Percentiles rank a stretch among this genome's conserved stretches.
These are phyloP conservation scores for Hydnum rufescens DNA, from an alignment of 768 basidiomycete species.

Conservation along the genomic window DNA sequence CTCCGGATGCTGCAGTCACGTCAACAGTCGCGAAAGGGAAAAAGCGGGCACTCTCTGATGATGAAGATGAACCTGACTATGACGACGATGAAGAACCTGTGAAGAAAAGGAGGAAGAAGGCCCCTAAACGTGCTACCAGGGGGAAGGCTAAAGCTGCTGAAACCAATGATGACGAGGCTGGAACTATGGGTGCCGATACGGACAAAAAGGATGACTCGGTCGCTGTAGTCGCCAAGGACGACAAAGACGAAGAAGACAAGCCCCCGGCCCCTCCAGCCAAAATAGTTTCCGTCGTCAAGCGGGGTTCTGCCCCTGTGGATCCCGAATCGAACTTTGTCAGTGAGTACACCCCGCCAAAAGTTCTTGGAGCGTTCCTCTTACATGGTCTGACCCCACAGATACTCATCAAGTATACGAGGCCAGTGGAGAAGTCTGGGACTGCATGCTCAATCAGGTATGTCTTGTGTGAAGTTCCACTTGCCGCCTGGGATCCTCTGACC, in stretches of 20 bases:
- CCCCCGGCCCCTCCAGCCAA: conserved; percentile 3
- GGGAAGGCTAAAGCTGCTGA: not conserved
- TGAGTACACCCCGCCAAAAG: conserved; percentile 3
- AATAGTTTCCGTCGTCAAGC: conserved; percentile 9
- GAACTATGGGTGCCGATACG: not conserved
- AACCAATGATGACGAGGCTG: not conserved
- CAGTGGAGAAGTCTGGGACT: conserved; percentile 9
- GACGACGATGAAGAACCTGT: not conserved
- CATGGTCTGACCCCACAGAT: conserved; percentile 2
- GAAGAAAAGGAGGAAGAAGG: not conserved
- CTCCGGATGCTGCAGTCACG: not conserved
- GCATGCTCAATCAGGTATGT: conserved; percentile 11
- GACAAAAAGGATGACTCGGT: not conserved
- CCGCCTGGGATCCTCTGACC: not conserved
- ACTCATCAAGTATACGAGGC: conserved; percentile 10
- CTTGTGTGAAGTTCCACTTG: not conserved
- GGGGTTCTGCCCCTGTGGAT: conserved; percentile 11
- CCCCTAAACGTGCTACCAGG: not conserved
- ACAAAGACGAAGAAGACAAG: not conserved
- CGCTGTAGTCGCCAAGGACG: not conserved
- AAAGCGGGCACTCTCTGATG: not conserved
- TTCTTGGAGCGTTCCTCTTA: not conserved
- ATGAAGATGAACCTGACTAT: not conserved
- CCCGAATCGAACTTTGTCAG: conserved; percentile 8
- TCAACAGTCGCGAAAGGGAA: not conserved